Evolutionary conservation across 2,329 filamentous ascomycete species (phyloP).

Genomic region (Pseudogymnoascus sp.): DNA sequence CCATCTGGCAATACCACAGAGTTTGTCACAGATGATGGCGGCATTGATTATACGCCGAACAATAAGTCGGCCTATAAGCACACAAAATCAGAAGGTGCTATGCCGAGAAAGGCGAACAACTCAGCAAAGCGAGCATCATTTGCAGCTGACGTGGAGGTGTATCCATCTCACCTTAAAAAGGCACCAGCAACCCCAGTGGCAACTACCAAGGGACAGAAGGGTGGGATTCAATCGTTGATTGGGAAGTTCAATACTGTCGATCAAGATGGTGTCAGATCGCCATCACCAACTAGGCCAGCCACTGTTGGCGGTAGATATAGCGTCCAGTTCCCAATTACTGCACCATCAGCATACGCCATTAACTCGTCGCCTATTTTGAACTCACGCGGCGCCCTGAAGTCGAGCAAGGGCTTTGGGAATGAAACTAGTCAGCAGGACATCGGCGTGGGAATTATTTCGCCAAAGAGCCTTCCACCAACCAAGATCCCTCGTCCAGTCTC

Average conservation of each 20-base stretch:
- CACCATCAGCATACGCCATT: not conserved
- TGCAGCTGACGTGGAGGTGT: not conserved
- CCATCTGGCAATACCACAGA: not conserved
- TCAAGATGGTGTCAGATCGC: not conserved
- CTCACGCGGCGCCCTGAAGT: not conserved
- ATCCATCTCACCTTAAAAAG: not conserved
- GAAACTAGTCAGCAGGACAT: not conserved
- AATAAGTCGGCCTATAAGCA: not conserved
- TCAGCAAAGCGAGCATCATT: not conserved
- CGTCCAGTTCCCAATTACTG: not conserved
- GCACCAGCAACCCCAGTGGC: not conserved
- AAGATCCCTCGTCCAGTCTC: not conserved
- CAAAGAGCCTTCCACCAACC: not conserved
- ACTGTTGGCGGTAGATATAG: not conserved
- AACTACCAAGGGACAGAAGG: not conserved
- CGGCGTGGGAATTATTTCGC: not conserved
- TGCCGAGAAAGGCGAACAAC: not conserved
- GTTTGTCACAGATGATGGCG: not conserved
- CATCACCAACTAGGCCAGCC: slow-evolving; percentile 11
- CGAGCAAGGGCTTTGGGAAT: not conserved
- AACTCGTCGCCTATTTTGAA: not conserved
- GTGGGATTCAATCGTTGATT: not conserved
- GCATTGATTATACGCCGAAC: not conserved
- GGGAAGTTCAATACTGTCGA: not conserved
- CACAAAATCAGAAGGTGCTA: not conserved